These are phyloP conservation scores for Lachnellula subtilissima DNA, from an alignment of 2,329 filamentous ascomycete genomes.

Conservation along the genomic window DNA sequence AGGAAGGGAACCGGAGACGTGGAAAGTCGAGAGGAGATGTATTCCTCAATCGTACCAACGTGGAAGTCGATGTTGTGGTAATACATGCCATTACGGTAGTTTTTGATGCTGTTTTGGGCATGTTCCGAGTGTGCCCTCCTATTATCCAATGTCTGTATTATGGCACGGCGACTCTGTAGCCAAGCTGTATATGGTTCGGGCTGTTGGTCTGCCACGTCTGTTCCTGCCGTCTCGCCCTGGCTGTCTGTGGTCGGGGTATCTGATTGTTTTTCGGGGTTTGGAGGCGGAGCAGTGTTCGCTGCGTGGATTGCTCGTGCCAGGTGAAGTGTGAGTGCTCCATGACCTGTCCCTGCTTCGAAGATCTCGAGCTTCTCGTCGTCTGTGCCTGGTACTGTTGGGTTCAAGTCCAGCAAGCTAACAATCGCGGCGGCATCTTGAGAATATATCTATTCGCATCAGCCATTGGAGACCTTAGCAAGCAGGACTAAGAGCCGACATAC, in stretches of 20 bases:
- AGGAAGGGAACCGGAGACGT: conserved; percentile 55
- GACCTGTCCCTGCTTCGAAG: conserved; percentile 80
- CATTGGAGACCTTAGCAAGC: background rate
- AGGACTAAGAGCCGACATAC: conserved; percentile 35
- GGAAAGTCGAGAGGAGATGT: conserved; percentile 50
- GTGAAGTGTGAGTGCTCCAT: conserved; percentile 72
- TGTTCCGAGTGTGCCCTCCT: conserved; percentile 56
- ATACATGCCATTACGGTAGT: conserved; percentile 68
- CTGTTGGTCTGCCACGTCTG: conserved; percentile 1
- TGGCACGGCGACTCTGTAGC: conserved; percentile 49
- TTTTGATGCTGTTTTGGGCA: conserved; percentile 59
- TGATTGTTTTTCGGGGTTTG: conserved; percentile 26
- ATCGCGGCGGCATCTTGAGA: conserved; percentile 71
- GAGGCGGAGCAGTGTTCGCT: conserved; percentile 54
- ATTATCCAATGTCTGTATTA: conserved; percentile 72
- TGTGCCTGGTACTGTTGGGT: conserved; percentile 61
- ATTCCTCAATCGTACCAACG: conserved; percentile 59
- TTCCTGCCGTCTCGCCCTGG: background rate
- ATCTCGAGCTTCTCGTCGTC: conserved; percentile 57
- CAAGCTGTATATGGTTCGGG: conserved; percentile 19
- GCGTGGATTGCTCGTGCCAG: conserved; percentile 72
- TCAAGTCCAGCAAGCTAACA: conserved; percentile 70
- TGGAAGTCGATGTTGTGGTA: conserved; percentile 69
- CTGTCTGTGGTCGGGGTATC: background rate
- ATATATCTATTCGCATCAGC: conserved; percentile 53